Evolutionary conservation across 768 basidiomycete genomes (phyloP), one percentile per base, ranked within the genome.

Genomic region (Mycena latifolia): DNA sequence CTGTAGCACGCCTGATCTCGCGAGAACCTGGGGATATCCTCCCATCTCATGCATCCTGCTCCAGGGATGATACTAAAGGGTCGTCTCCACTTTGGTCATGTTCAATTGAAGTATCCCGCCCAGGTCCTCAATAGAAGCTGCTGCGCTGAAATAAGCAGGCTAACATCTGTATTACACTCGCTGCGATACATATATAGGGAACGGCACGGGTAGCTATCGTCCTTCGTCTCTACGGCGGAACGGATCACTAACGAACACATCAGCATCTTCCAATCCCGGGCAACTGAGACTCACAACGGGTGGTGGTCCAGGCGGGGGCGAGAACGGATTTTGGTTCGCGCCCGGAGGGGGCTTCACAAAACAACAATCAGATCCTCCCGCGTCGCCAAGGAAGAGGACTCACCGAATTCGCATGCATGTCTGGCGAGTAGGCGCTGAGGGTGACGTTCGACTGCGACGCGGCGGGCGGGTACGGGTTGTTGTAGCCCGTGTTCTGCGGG

Each of bases 301-400:
- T 5, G 58, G 57, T 25, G 57, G 58, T 5, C 48, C 48, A 28
- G 58, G 58, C 47, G 58, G 48, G 11, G 35, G 35, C 27, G 37
- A 11, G 7, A 60, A 51, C 9, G 14, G 17, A 9, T 43, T 51
- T 24, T 41, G 35, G 58, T 17, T 60, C n/a, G 45, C 24, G 25
- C 3, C 37, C 11, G 28, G 20, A 1, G 27, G 20, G 1, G 27
- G 41, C 57, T 25, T 6, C 25, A 12, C 1, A 46, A 22, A 11
- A 9, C 1, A 33, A 29, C 10, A 15, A 25, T 57, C 22, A 33
- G 33, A 46, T 33, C 15, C 31, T 14, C 5, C 27, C 33, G 22
- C 7, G 24, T 18, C 31, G 7, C 31, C 24, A 24, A 17, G 25
- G 33, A 35, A 35, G 10, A 37, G n/a, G 22, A 29, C 47, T 37